A percentile compares a stretch with the other conserved stretches of the same genome.
These are phyloP conservation scores for Euphorbia lathyris DNA, from an alignment of 345 rosid species.

Conservation along the genomic window DNA sequence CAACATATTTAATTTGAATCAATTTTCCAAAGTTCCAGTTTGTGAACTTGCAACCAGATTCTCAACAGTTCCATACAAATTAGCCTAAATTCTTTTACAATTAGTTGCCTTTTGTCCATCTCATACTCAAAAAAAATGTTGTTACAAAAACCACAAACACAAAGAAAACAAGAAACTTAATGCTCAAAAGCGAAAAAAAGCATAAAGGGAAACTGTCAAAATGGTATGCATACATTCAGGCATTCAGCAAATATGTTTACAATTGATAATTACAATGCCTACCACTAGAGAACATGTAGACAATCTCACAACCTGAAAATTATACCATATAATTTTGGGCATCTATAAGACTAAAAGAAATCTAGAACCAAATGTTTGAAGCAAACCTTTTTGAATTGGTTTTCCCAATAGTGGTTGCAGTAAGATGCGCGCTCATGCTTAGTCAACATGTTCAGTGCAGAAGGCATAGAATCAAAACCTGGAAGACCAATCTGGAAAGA, in stretches of 20 bases:
- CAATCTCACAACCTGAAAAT: slow-evolving; percentile 2
- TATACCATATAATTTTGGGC: no score
- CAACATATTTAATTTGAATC: slow-evolving; percentile 10
- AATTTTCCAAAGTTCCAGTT: slow-evolving; percentile 10
- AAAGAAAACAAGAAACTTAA: not conserved
- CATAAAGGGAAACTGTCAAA: not conserved
- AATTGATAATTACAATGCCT: not conserved
- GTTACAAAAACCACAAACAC: not conserved
- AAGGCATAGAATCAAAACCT: slow-evolving; percentile 98
- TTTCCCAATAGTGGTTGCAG: slow-evolving; percentile 96
- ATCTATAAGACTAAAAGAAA: not conserved
- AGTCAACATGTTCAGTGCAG: slow-evolving; percentile 83
- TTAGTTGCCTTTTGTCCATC: not conserved
- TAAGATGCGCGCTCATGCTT: slow-evolving; percentile 98
- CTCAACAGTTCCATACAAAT: not conserved
- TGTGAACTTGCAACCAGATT: not conserved
- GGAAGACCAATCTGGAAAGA: slow-evolving; percentile 95
- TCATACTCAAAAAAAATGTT: not conserved
- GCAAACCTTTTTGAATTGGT: slow-evolving; percentile 86
- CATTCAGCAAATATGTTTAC: not conserved
- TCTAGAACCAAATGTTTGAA: slow-evolving; percentile 14
- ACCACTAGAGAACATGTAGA: slow-evolving; percentile 7
- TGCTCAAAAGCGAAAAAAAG: not conserved
- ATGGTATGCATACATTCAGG: no score
- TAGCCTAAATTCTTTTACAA: not conserved